Conservation (phyloP, 2,329 filamentous ascomycete genomes). For the Penicillium sp. region DNA sequence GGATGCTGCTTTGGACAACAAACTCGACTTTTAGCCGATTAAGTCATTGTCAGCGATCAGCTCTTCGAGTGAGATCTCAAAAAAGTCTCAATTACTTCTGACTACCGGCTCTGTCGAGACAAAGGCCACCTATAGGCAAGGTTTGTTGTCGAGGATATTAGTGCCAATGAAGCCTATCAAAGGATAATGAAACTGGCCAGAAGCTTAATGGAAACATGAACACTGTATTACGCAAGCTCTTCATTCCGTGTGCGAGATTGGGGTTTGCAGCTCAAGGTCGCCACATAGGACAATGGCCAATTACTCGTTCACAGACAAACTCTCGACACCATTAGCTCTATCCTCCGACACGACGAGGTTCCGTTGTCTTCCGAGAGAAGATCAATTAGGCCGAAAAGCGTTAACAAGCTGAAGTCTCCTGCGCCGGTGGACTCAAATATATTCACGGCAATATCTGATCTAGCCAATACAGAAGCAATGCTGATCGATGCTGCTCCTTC, state of each 20-base stretch:
- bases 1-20: conserved; percentile 28
- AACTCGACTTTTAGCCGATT: conserved; percentile 21
- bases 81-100: conserved; percentile 55
- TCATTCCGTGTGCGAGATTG: conserved; percentile 28
- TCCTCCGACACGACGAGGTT: conserved; percentile 31
- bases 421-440: not conserved
- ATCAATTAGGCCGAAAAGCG: not conserved
- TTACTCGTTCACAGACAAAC: conserved; percentile 33
- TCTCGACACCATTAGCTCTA: conserved; percentile 37
- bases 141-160: conserved; percentile 55
- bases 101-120: conserved; percentile 66
- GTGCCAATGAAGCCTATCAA: not conserved
- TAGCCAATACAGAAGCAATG: not conserved
- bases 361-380: conserved; percentile 3
- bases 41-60: conserved; percentile 18
- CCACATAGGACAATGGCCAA: conserved; percentile 31
- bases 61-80: conserved; percentile 54
- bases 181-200: not conserved
- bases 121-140: conserved; percentile 49
- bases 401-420: not conserved
- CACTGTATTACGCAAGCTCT: conserved; percentile 22
- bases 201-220: conserved; percentile 17
- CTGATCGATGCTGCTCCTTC: conserved; percentile 16
- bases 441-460: not conserved
- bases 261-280: conserved; percentile 17